Conservation (phyloP, 176 grass and related monocot species). For the Rhynchospora tenuis region DNA sequence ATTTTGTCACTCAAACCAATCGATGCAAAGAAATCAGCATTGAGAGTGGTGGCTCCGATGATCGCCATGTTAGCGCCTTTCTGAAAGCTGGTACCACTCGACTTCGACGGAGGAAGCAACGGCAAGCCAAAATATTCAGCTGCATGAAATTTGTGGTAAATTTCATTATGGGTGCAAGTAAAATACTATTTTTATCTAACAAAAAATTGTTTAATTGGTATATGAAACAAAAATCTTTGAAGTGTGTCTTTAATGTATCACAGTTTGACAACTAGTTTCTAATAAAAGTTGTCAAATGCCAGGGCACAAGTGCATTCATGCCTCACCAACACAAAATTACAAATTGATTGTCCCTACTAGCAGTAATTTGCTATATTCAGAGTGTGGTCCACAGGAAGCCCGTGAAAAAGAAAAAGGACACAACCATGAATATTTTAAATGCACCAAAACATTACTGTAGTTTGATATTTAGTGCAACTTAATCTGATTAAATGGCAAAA, state of each 20-base stretch:
- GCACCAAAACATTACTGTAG: not conserved
- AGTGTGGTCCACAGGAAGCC: not conserved
- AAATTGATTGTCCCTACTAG: not conserved
- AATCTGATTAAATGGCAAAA: not conserved
- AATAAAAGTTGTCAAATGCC: not conserved
- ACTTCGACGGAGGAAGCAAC: constrained; percentile 57
- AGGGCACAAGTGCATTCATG: constrained; percentile 12
- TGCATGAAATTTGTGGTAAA: constrained; percentile 1
- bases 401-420: not conserved
- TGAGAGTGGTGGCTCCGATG: constrained; percentile 64
- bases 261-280: not conserved
- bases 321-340: constrained; percentile 9
- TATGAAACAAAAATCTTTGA: not conserved
- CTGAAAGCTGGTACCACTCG: constrained; percentile 38
- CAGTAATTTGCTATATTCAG: not conserved
- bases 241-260: not conserved
- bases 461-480: not conserved
- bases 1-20: constrained; percentile 49
- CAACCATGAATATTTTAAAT: not conserved
- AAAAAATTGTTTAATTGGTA: not conserved
- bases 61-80: constrained; percentile 86
- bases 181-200: not conserved
- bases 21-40: constrained; percentile 51
- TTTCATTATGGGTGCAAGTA: not conserved
- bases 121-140: constrained; percentile 64